phyloP scores from a whole-genome alignment of 2,329 filamentous ascomycete genomes.

The Talaromyces rugulosus region DNA sequence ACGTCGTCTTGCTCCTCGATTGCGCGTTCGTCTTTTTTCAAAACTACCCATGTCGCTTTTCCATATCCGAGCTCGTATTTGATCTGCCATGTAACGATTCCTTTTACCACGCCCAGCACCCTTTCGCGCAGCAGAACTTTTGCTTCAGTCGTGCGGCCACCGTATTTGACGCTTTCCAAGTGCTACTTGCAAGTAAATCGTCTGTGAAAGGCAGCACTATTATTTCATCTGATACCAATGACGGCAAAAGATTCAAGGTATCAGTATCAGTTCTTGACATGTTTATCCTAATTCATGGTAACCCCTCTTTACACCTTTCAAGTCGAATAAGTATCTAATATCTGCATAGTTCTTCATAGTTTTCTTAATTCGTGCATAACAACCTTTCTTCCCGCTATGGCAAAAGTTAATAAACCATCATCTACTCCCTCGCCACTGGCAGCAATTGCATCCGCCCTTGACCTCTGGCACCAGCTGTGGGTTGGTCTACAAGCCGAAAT shows the following conservation, averaged over 20 bases:
- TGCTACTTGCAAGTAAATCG: too few species aligned
- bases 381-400: too few species aligned
- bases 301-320: too few species aligned
- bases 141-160: slow-evolving; percentile 32
- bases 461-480: background rate
- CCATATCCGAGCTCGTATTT: slow-evolving; percentile 37
- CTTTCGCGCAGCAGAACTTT: slow-evolving; percentile 39
- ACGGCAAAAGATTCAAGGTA: too few species aligned
- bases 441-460: background rate
- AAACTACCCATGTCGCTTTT: slow-evolving; percentile 41
- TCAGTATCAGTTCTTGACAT: too few species aligned
- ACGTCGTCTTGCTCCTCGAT: slow-evolving; percentile 38
- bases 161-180: slow-evolving; percentile 32
- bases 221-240: too few species aligned
- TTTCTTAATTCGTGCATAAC: too few species aligned
- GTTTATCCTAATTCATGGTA: too few species aligned
- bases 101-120: slow-evolving; percentile 37
- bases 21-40: slow-evolving; percentile 43
- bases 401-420: too few species aligned
- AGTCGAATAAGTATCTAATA: too few species aligned
- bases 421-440: background rate
- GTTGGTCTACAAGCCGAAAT: background rate
- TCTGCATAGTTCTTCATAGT: too few species aligned
- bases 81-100: slow-evolving; percentile 41
- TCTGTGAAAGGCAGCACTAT: too few species aligned